A percentile compares a stretch with the other conserved stretches of the same genome.
phyloP scores from a whole-genome alignment of 202 grass and related monocot genomes.

The Carex arenaria region DNA sequence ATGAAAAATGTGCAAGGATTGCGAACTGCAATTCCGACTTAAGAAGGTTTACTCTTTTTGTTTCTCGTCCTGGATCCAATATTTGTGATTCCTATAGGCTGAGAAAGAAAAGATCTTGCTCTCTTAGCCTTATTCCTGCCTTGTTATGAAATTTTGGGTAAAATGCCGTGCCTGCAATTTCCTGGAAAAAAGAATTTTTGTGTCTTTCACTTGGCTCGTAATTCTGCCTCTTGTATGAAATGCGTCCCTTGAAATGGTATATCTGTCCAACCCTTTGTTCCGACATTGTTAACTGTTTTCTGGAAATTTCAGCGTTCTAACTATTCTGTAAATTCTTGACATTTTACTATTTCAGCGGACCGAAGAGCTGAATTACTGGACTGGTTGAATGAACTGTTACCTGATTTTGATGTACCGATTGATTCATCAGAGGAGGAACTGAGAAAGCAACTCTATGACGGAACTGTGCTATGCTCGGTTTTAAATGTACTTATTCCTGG shows the following conservation, averaged over 20 bases:
- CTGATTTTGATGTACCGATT: conserved; percentile 41
- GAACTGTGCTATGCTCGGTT: conserved; percentile 45
- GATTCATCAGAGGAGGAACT: conserved; percentile 76
- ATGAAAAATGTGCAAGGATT: conserved; percentile 1
- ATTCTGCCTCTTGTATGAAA: background rate
- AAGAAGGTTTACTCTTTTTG: background rate
- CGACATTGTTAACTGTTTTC: background rate
- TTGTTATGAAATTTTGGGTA: background rate
- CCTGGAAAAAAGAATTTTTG: background rate
- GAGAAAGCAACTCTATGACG: conserved; percentile 60
- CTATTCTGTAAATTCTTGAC: background rate
- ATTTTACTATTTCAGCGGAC: conserved; percentile 34
- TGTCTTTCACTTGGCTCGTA: background rate
- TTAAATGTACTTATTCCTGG: conserved; percentile 47
- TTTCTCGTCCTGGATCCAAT: conserved; percentile 3
- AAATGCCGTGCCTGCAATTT: background rate
- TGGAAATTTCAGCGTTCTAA: background rate
- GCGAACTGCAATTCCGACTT: background rate
- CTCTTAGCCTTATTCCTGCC: background rate
- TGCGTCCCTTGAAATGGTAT: background rate
- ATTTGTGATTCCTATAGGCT: background rate
- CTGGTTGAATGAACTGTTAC: conserved; percentile 65
- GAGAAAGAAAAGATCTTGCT: background rate
- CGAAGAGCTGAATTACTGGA: conserved; percentile 38
- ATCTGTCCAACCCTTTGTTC: background rate